Conservation (phyloP, 805 yeast genomes). For the Hanseniaspora occidentalis region DNA sequence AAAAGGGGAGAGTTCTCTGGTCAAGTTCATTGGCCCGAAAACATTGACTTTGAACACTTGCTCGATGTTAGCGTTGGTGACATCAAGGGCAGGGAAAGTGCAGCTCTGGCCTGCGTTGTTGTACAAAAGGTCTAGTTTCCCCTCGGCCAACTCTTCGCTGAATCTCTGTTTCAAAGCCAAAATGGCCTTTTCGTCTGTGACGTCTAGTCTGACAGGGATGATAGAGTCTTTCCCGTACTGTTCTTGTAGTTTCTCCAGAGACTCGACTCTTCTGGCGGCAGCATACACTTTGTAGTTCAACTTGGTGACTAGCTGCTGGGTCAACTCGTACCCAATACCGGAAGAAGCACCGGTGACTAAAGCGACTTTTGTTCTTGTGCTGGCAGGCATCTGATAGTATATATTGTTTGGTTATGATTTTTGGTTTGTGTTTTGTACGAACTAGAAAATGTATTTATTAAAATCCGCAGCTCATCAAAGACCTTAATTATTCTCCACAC, state of each 20-base stretch:
- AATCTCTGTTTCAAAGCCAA: constrained; percentile 30
- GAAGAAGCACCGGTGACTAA: constrained; percentile 49
- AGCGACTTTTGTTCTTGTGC: constrained; percentile 26
- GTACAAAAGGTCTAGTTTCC: constrained; percentile 45
- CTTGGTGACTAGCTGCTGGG: constrained; percentile 34
- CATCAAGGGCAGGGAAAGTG: constrained; percentile 58
- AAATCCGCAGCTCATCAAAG: no score
- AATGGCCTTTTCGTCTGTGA: constrained; percentile 39
- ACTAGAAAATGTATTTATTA: no score
- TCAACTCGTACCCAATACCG: constrained; percentile 42
- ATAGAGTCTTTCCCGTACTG: constrained; percentile 18
- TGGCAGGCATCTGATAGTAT: background rate
- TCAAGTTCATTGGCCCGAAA: constrained; percentile 52
- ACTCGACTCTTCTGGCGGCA: constrained; percentile 61
- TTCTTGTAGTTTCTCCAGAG: constrained; percentile 28
- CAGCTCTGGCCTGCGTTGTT: constrained; percentile 76
- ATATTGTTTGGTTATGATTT: background rate
- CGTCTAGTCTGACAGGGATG: constrained; percentile 42
- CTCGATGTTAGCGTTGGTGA: constrained; percentile 37
- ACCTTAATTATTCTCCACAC: no score
- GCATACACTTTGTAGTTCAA: constrained; percentile 55
- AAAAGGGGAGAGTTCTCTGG: constrained; percentile 42
- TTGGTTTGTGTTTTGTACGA: background rate
- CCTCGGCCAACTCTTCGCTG: constrained; percentile 28
- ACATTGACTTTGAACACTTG: constrained; percentile 56